A percentile compares a stretch with the other conserved stretches of the same genome.
Evolutionary conservation across 208 protist species (phyloP).

Genomic region (Trypanosoma cruzi): DNA sequence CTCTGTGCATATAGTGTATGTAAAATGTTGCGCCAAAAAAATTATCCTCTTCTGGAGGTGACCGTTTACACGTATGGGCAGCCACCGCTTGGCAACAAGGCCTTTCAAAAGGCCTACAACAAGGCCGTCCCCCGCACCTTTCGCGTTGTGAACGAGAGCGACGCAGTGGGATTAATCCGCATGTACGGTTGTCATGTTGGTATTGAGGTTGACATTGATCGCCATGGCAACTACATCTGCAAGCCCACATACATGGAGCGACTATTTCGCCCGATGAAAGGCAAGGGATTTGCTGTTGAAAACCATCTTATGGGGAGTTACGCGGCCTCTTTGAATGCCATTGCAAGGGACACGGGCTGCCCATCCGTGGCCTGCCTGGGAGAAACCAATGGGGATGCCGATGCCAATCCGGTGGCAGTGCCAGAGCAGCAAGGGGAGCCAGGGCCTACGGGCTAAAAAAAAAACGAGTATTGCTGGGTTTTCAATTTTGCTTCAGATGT

Average conservation of each 20-base stretch:
- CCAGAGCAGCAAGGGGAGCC: background rate
- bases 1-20: constrained; percentile 87
- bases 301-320: constrained; percentile 82
- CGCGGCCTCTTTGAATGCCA: constrained; percentile 64
- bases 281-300: constrained; percentile 59
- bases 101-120: constrained; percentile 78
- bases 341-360: constrained; percentile 51
- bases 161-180: constrained; percentile 66
- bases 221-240: constrained; percentile 90
- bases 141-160: constrained; percentile 90
- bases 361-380: constrained; percentile 32
- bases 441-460: background rate
- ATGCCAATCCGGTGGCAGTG: background rate
- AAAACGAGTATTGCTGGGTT: background rate
- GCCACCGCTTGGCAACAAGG: constrained; percentile 82
- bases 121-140: constrained; percentile 82
- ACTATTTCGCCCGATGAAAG: constrained; percentile 74
- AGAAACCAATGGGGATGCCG: constrained; percentile 16
- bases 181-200: constrained; percentile 84
- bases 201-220: constrained; percentile 87
- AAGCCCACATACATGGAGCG: constrained; percentile 90
- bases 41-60: constrained; percentile 75
- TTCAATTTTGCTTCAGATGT: background rate
- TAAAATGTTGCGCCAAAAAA: constrained; percentile 37
- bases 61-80: constrained; percentile 93